Evolutionary conservation across 2,329 filamentous ascomycete species (phyloP).

Genomic region (Alternaria tenuissima): DNA sequence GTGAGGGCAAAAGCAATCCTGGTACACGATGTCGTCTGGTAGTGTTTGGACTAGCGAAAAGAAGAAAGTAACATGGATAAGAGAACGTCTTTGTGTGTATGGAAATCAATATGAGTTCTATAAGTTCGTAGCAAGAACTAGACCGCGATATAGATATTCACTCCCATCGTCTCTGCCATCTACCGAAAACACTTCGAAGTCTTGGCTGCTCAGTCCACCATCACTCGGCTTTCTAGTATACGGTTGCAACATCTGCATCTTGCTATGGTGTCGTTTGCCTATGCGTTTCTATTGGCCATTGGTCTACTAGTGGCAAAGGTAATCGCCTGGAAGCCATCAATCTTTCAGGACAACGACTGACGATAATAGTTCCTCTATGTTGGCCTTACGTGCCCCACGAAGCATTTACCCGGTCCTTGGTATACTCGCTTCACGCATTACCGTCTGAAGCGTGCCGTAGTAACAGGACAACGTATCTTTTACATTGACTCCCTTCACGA

Average conservation of each 20-base stretch:
- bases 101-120: neutral
- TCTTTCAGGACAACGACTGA: neutral
- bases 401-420: slow-evolving; percentile 42
- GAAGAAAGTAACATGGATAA: slow-evolving; percentile 2
- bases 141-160: too few species aligned
- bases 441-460: slow-evolving; percentile 49
- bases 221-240: too few species aligned
- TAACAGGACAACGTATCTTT: slow-evolving; percentile 50
- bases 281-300: neutral
- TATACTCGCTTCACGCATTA: slow-evolving; percentile 46
- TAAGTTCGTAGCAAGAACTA: too few species aligned
- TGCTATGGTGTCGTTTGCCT: neutral
- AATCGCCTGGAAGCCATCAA: neutral
- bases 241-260: neutral
- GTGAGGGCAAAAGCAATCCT: neutral
- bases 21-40: neutral
- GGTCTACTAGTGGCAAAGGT: slow-evolving; percentile 8
- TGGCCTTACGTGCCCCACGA: slow-evolving; percentile 38
- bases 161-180: neutral
- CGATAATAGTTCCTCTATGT: slow-evolving; percentile 27
- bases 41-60: slow-evolving; percentile 1
- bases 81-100: neutral
- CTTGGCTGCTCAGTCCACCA: too few species aligned
- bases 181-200: too few species aligned
- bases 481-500: slow-evolving; percentile 52